Base-by-base conservation (phyloP, 192 early-diverging fungal species). In the Linnemannia elongata region DNA sequence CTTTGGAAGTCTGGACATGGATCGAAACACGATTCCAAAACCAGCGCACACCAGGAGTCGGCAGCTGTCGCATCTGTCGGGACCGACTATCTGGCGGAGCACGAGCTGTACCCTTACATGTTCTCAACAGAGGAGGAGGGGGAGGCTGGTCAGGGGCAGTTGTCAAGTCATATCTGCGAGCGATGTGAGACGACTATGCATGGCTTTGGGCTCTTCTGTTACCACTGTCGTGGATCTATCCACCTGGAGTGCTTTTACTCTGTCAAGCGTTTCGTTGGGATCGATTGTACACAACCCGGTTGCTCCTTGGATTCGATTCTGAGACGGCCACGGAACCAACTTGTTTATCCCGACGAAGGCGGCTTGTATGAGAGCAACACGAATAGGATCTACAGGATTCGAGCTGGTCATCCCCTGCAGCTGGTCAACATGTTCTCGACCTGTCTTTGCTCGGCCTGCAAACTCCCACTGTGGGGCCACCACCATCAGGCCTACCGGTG, bases 401-500 rank as follows among this genome's bases (percentile, higher is more conserved):
- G 89, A n/a, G 42, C 79, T 2, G 83, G 91, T 13, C 93, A 93
- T 70, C 70, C 88, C 33, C 89, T 93, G 70, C 90, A 89, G 22
- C 83, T 92, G 8, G 88, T 91, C 10, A 93, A 93, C 45, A 41
- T 92, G 20, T 93, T 90, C 60, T 91, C 93, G 22, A 81, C 92
- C 13, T 83, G 89, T 44, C 86, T 93, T 0, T 93, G 93, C 74
- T 76, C 82, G 4, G 84, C 85, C 44, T 93, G 93, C 69, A 82
- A 81, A 15, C 41, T 87, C 33, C 93, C 93, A 12, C 69, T 93
- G 20, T 93, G 93, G 93, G 93, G 93, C 20, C 77, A 91, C 30
- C 89, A 85, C 24, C 78, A 91, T 55, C 93, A 93, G 57, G 91
- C 89, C 6, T 93, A 93, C 68, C 82, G 91, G 13, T 93, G 93